Evolutionary conservation across 441 rosid genomes (phyloP).

Genomic region (Adansonia grandidieri): DNA sequence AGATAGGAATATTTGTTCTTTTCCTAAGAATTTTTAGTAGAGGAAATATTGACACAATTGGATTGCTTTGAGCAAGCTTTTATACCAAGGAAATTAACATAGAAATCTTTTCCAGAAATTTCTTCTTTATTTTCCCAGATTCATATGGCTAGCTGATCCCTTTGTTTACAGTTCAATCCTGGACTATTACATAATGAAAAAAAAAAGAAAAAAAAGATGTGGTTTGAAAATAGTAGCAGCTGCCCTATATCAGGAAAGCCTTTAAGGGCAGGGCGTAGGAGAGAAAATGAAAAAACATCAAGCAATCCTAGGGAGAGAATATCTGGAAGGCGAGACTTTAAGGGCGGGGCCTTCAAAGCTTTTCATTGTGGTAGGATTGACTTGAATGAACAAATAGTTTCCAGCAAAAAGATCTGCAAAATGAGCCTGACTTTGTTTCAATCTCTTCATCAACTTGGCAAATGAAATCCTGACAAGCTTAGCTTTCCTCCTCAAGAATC

Average conservation of each 20-base stretch:
- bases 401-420: conserved; percentile 89
- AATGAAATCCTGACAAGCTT: conserved; percentile 46
- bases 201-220: not conserved
- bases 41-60: no score
- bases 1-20: no score
- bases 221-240: not conserved
- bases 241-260: not conserved
- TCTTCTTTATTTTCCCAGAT: not conserved
- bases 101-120: not conserved
- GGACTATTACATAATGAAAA: not conserved
- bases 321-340: conserved; percentile 26
- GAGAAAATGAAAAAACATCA: not conserved
- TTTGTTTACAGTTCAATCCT: not conserved
- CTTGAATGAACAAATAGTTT: conserved; percentile 83
- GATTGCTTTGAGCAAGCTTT: not conserved
- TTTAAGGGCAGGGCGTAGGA: not conserved
- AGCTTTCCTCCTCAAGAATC: conserved; percentile 53
- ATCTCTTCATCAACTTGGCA: conserved; percentile 60
- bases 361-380: conserved; percentile 68
- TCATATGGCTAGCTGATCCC: not conserved
- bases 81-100: not conserved
- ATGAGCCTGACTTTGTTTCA: conserved; percentile 70
- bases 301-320: conserved; percentile 37
- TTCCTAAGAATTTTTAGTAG: no score
- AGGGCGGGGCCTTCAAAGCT: conserved; percentile 12